Conservation (phyloP, 2,329 filamentous ascomycete species). For the Dendryphion nanum region DNA sequence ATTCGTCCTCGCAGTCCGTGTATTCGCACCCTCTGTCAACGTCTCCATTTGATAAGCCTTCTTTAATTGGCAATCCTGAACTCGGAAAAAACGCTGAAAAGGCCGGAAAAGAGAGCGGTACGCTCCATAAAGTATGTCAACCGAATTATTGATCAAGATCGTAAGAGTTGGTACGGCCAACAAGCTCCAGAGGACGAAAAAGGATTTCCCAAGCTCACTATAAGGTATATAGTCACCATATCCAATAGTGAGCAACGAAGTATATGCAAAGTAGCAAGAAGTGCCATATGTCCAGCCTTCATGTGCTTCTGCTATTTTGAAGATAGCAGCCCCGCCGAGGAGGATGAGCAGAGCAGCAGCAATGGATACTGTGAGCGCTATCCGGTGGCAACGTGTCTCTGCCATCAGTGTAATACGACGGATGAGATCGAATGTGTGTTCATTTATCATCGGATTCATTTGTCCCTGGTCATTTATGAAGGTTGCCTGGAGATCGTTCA, state of each 20-base stretch:
- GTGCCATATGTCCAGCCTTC: conserved; percentile 46
- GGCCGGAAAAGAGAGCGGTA: background rate
- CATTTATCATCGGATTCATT: conserved; percentile 25
- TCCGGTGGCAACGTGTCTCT: conserved; percentile 18
- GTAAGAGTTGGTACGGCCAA: conserved; percentile 49
- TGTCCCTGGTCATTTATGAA: conserved; percentile 23
- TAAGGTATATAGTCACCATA: conserved; percentile 46
- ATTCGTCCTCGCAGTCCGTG: too few relatives aligned
- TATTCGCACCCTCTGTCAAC: too few relatives aligned
- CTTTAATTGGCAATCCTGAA: background rate
- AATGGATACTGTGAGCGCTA: conserved; percentile 25
- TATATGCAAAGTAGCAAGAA: conserved; percentile 48
- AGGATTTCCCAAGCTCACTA: conserved; percentile 45
- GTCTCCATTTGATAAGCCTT: background rate
- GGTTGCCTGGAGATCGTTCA: conserved; percentile 38
- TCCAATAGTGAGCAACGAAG: conserved; percentile 47
- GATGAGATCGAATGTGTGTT: conserved; percentile 39
- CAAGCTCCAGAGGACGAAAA: conserved; percentile 52
- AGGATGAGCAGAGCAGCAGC: conserved; percentile 26
- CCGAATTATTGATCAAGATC: conserved; percentile 47
- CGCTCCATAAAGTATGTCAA: conserved; percentile 37
- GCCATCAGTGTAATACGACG: conserved; percentile 20
- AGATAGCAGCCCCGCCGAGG: conserved; percentile 44
- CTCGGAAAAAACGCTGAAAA: background rate
- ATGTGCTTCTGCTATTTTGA: conserved; percentile 38